Percentiles rank a stretch among this genome's conserved stretches.
These are phyloP conservation scores for Oehlia diaphana DNA, from an alignment of 192 early-diverging fungal species.

Conservation along the genomic window DNA sequence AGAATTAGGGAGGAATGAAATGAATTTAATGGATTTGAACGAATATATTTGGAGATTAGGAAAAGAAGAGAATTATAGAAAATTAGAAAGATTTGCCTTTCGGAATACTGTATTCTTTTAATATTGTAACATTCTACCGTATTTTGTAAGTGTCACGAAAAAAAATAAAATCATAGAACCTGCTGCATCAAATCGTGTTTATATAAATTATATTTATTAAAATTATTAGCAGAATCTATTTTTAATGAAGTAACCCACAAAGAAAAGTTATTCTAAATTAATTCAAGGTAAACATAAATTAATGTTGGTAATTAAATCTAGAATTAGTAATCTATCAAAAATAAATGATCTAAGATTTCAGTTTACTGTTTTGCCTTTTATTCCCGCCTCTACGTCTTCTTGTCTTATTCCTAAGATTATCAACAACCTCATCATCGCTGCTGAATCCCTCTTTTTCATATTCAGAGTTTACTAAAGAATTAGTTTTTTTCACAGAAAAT, in stretches of 20 bases:
- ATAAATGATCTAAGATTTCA: not conserved
- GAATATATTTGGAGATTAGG: conserved; percentile 74
- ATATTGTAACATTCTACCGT: not conserved
- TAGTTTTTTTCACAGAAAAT: conserved; percentile 27
- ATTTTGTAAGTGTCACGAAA: too few relatives aligned
- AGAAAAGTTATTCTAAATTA: not conserved
- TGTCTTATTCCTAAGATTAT: conserved; percentile 11
- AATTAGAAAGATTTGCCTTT: conserved; percentile 55
- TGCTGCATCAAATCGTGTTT: too few relatives aligned
- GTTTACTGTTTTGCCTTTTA: not conserved
- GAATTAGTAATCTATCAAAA: too few relatives aligned
- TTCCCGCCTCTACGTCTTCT: not conserved
- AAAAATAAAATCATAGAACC: too few relatives aligned
- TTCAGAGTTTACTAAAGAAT: conserved; percentile 17
- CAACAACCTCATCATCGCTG: conserved; percentile 34
- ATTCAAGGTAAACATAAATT: too few relatives aligned
- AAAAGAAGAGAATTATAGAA: conserved; percentile 64
- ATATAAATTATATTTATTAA: too few relatives aligned
- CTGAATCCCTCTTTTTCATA: conserved; percentile 37
- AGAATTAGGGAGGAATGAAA: conserved; percentile 35
- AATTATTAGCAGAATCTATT: too few relatives aligned
- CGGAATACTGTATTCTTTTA: conserved; percentile 73
- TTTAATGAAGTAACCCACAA: not conserved
- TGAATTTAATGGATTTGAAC: conserved; percentile 56
- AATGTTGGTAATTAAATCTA: too few relatives aligned